Evolutionary conservation across 768 basidiomycete genomes (phyloP).

Genomic region (Xerocomellus intermedius): DNA sequence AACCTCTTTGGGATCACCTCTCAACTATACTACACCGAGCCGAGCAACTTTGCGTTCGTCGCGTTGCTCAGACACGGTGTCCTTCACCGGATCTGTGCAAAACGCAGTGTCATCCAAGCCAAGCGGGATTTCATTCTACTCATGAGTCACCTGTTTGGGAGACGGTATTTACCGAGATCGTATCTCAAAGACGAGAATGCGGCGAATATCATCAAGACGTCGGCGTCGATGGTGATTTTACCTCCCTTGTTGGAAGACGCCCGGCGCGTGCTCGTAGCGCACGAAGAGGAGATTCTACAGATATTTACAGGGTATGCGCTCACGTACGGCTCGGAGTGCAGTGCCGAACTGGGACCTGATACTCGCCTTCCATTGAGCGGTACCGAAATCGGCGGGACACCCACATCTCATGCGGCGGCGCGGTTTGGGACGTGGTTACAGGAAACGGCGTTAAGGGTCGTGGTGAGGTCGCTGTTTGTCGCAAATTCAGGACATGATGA

Average conservation of each 20-base stretch:
- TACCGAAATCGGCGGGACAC: constrained; percentile 19
- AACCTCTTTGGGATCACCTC: constrained; percentile 54
- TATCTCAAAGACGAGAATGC: constrained; percentile 40
- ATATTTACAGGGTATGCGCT: constrained; percentile 58
- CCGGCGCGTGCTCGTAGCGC: constrained; percentile 40
- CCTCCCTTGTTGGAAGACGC: constrained; percentile 46
- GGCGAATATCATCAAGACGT: constrained; percentile 38
- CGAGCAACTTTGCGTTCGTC: constrained; percentile 66
- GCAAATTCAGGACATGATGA: constrained; percentile 69
- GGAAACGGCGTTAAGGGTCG: constrained; percentile 36
- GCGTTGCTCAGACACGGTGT: constrained; percentile 55
- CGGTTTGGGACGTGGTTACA: constrained; percentile 39
- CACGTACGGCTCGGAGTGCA: constrained; percentile 44
- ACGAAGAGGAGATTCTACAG: constrained; percentile 48
- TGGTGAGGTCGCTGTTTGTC: constrained; percentile 59
- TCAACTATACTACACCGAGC: constrained; percentile 64
- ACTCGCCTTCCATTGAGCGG: constrained; percentile 49
- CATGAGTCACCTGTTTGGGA: constrained; percentile 65
- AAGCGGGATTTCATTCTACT: constrained; percentile 51
- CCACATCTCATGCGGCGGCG: constrained; percentile 4
- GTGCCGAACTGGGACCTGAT: constrained; percentile 41
- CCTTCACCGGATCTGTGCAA: constrained; percentile 54
- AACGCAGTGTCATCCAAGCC: constrained; percentile 38
- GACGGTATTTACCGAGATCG: constrained; percentile 50
- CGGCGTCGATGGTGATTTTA: constrained; percentile 57